Evolutionary conservation across 2,329 filamentous ascomycete genomes (phyloP).

Genomic region (Didymella arachidicola): DNA sequence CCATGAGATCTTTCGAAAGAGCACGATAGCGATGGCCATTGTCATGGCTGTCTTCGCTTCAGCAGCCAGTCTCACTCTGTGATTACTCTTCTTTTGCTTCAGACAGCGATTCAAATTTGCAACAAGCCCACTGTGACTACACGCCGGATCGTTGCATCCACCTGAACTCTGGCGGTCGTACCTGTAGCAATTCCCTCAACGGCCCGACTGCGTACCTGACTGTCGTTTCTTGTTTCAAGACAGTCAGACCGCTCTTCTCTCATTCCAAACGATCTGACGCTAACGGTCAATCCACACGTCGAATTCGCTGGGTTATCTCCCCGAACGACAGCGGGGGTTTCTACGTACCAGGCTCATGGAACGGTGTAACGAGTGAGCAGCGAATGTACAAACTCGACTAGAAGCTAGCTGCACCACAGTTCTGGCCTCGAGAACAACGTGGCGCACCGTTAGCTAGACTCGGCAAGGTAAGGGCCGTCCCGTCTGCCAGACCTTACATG

Average conservation of each 20-base stretch:
- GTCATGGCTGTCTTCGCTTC: not conserved
- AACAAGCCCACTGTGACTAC: not conserved
- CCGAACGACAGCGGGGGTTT: slow-evolving; percentile 1
- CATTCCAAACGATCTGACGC: not conserved
- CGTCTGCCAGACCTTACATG: slow-evolving; percentile 7
- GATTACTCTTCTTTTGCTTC: not conserved
- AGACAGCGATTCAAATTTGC: not conserved
- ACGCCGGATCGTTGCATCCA: slow-evolving; percentile 1
- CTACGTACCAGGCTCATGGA: slow-evolving; percentile 17
- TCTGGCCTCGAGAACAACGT: slow-evolving; percentile 3
- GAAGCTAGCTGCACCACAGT: not conserved
- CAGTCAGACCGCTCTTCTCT: slow-evolving; percentile 13
- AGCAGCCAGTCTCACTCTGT: not conserved
- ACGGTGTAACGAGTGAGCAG: not conserved
- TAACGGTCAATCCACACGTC: not conserved
- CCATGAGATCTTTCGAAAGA: not conserved
- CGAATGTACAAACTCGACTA: not conserved
- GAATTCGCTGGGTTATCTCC: not conserved
- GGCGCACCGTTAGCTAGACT: slow-evolving; percentile 8
- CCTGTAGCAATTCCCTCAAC: not conserved
- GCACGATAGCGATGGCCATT: not conserved
- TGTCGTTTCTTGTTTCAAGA: not conserved
- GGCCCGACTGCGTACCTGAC: slow-evolving; percentile 9
- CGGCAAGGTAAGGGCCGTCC: slow-evolving; percentile 21
- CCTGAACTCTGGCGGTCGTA: not conserved